Conservation (phyloP, 306 rosid genomes). For the Malus sylvestris region DNA sequence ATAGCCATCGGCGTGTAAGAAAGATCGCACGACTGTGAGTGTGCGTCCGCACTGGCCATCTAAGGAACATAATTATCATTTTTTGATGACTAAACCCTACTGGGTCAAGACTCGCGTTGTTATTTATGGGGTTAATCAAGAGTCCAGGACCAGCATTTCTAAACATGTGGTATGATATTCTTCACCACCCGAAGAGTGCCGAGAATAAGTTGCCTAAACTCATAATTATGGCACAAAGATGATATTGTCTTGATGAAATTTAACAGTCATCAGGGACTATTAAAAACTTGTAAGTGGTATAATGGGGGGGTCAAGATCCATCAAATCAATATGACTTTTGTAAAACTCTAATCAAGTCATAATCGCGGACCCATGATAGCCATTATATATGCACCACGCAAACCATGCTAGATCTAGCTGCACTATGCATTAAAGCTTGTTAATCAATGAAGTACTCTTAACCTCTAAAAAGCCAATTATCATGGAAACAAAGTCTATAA, state of each 20-base stretch:
- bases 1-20: neutral
- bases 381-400: neutral
- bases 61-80: neutral
- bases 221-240: neutral
- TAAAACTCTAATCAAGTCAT: neutral
- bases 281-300: too few relatives aligned
- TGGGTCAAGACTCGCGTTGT: neutral
- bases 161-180: neutral
- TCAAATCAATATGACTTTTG: conserved; percentile 6
- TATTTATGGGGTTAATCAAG: neutral
- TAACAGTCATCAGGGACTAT: neutral
- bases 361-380: neutral
- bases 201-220: too few relatives aligned
- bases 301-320: neutral
- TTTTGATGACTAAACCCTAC: neutral
- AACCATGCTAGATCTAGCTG: neutral
- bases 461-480: neutral
- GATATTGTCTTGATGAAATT: neutral
- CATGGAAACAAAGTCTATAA: neutral
- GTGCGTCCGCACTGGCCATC: neutral
- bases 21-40: neutral
- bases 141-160: neutral
- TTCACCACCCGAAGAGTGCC: neutral
- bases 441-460: neutral
- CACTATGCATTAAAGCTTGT: neutral